Percentiles rank a stretch among this genome's conserved stretches.
Conservation (phyloP, 805 yeast genomes). For the Priceomyces castillae region DNA sequence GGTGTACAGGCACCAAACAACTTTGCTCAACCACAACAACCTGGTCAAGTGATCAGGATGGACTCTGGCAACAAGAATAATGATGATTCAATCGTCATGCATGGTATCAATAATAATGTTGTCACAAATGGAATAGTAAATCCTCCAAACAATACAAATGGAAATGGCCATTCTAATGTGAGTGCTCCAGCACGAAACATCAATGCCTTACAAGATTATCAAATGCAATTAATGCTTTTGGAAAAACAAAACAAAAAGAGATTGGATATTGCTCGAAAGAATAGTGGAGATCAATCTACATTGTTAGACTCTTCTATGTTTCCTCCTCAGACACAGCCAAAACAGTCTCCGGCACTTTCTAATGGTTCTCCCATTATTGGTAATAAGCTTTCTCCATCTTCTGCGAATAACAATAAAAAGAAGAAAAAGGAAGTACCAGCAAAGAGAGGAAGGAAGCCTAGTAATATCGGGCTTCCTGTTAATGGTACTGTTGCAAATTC, state of each 20-base stretch:
- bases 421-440: slow-evolving; percentile 30
- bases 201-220: slow-evolving; percentile 76
- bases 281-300: slow-evolving; percentile 15
- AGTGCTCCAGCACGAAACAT: slow-evolving; percentile 26
- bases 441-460: slow-evolving; percentile 34
- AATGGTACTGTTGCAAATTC: slow-evolving; percentile 10
- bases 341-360: slow-evolving; percentile 26
- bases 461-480: slow-evolving; percentile 16
- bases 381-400: slow-evolving; percentile 35
- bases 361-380: slow-evolving; percentile 32
- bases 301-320: slow-evolving; percentile 18
- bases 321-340: slow-evolving; percentile 22
- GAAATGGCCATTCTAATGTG: slow-evolving; percentile 2
- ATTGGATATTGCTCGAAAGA: slow-evolving; percentile 50
- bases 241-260: slow-evolving; percentile 75
- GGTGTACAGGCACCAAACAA: slow-evolving; percentile 8
- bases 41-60: slow-evolving; percentile 13
- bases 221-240: slow-evolving; percentile 69
- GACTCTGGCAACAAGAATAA: slow-evolving; percentile 7
- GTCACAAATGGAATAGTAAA: background rate
- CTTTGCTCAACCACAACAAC: slow-evolving; percentile 8
- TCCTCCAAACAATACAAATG: background rate
- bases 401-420: slow-evolving; percentile 25
- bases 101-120: background rate
- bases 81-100: background rate